Percentiles rank a stretch among this genome's conserved stretches.
These are phyloP conservation scores for Grifola frondosa DNA, from an alignment of 1,284 basidiomycete genomes.

Conservation along the genomic window DNA sequence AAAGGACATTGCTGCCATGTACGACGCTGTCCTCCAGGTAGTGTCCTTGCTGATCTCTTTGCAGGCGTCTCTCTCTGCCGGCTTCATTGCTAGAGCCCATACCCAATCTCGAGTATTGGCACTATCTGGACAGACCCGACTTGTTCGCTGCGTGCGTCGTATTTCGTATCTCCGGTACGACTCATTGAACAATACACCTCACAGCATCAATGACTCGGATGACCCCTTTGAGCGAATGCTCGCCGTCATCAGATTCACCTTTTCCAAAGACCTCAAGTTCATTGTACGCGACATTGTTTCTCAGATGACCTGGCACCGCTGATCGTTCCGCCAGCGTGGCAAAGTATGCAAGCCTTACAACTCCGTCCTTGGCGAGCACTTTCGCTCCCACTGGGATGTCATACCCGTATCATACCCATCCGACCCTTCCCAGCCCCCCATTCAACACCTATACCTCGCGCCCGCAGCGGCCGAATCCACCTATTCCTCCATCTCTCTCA, in stretches of 20 bases:
- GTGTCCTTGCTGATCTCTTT: not conserved
- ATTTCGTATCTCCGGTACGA: not conserved
- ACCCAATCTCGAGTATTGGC: slow-evolving; percentile 95
- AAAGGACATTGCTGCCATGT: slow-evolving; percentile 92
- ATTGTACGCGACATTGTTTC: slow-evolving; percentile 53
- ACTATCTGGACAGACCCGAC: slow-evolving; percentile 92
- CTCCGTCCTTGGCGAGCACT: slow-evolving; percentile 90
- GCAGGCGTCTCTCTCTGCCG: slow-evolving; percentile 84
- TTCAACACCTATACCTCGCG: slow-evolving; percentile 45
- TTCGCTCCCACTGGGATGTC: slow-evolving; percentile 85
- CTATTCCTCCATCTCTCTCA: slow-evolving; percentile 27
- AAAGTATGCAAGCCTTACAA: slow-evolving; percentile 97
- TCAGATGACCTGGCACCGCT: not conserved
- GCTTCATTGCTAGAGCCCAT: slow-evolving; percentile 89
- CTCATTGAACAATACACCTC: not conserved
- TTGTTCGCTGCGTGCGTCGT: slow-evolving; percentile 80
- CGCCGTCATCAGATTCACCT: slow-evolving; percentile 83
- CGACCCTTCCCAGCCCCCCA: slow-evolving; percentile 46
- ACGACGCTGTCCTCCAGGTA: slow-evolving; percentile 9
- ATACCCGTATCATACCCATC: slow-evolving; percentile 56
- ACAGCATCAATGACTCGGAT: slow-evolving; percentile 83
- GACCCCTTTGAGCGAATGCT: slow-evolving; percentile 94
- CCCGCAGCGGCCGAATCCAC: slow-evolving; percentile 30
- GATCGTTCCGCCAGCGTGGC: slow-evolving; percentile 55
- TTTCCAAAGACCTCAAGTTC: slow-evolving; percentile 96